Evolutionary conservation across 177 flowering plant species (phyloP).

Genomic region (Vitis hybrid): DNA sequence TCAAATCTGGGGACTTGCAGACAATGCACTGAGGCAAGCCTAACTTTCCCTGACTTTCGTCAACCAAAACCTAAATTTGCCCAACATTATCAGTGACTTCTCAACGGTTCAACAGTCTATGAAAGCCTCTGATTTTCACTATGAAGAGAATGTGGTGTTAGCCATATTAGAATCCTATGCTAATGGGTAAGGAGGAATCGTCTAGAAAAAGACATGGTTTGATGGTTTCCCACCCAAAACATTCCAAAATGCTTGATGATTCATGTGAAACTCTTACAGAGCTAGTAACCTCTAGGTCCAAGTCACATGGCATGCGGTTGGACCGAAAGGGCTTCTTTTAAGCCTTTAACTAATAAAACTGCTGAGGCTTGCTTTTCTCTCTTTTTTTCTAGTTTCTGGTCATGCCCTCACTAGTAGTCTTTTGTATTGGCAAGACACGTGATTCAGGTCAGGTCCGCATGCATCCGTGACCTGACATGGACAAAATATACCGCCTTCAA

Average conservation of each 20-base stretch:
- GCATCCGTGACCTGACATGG: conserved; percentile 18
- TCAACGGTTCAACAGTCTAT: too few relatives aligned
- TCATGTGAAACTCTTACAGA: conserved; percentile 4
- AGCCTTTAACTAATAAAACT: conserved; percentile 1
- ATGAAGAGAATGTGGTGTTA: too few relatives aligned
- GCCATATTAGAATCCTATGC: too few relatives aligned
- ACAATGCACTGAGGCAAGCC: too few relatives aligned
- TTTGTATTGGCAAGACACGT: conserved; percentile 12
- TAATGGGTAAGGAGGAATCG: too few relatives aligned
- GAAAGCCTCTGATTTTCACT: too few relatives aligned
- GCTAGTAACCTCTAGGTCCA: background rate
- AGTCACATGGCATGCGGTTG: conserved; percentile 12
- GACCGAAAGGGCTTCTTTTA: background rate
- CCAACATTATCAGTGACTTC: too few relatives aligned
- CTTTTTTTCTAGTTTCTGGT: background rate
- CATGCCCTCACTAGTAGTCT: too few relatives aligned
- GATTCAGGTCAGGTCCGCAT: background rate
- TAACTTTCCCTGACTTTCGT: too few relatives aligned
- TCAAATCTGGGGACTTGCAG: too few relatives aligned
- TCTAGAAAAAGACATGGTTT: background rate
- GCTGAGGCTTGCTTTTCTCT: background rate
- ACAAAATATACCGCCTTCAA: conserved; percentile 14
- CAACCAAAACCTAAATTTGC: too few relatives aligned
- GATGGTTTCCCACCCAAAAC: background rate
- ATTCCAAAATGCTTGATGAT: background rate